Evolutionary conservation across 2,329 filamentous ascomycete genomes (phyloP).

Genomic region (Trichoderma sp.): DNA sequence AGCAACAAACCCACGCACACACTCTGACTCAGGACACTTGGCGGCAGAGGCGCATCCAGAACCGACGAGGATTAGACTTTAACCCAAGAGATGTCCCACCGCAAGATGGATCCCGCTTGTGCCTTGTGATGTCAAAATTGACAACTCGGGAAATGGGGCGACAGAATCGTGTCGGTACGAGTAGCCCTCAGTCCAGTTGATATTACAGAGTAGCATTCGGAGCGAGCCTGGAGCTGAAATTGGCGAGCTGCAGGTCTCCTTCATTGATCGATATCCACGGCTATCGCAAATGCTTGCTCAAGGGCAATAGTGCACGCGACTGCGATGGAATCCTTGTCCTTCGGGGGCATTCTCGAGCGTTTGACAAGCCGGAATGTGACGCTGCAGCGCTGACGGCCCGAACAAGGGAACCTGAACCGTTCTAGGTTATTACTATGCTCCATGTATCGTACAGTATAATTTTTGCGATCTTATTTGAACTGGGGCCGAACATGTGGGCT

Average conservation of each 20-base stretch:
- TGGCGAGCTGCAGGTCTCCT: background rate
- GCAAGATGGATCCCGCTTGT: conserved; percentile 3
- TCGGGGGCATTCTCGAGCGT: background rate
- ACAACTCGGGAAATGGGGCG: conserved; percentile 5
- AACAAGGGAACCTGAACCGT: background rate
- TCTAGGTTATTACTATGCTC: background rate
- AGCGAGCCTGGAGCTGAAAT: background rate
- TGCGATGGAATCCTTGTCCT: background rate
- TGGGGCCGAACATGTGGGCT: background rate
- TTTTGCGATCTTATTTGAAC: background rate
- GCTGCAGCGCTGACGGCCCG: background rate
- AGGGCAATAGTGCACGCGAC: conserved; percentile 6
- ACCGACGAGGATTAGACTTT: background rate
- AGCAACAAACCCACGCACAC: background rate
- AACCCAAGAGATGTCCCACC: conserved; percentile 2
- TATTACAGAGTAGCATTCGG: background rate
- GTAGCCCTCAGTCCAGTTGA: background rate
- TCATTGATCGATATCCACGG: background rate
- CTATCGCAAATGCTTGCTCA: background rate
- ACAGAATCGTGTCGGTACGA: background rate
- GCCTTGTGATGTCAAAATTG: conserved; percentile 11
- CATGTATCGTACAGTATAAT: background rate
- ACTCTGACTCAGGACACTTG: conserved; percentile 9
- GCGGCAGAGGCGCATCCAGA: conserved; percentile 16
- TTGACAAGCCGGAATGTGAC: conserved; percentile 4